A percentile compares a stretch with the other conserved stretches of the same genome.
Evolutionary conservation across 306 rosid species (phyloP).

Genomic region (Quercus gilva): DNA sequence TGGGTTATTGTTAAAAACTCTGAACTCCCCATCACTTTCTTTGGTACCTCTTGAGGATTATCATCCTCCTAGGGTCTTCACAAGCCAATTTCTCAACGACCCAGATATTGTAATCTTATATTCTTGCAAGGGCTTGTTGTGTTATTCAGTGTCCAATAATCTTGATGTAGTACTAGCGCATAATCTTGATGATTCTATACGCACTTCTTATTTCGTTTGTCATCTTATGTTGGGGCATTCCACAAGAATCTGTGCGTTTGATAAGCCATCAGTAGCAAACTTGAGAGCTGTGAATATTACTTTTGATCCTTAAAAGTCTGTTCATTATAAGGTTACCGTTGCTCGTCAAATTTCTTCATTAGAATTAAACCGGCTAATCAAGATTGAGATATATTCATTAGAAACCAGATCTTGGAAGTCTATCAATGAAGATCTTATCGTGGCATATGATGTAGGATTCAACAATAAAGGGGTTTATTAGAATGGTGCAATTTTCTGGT

Average conservation of each 20-base stretch:
- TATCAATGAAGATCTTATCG: not conserved
- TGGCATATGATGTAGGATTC: not conserved
- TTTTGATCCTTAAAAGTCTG: constrained; percentile 19
- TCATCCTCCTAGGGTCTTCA: not conserved
- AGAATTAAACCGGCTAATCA: not conserved
- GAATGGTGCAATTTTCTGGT: constrained; percentile 22
- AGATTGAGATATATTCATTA: constrained; percentile 19
- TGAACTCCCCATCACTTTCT: no score
- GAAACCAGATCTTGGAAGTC: constrained; percentile 14
- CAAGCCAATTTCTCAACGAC: not conserved
- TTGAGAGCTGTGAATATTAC: constrained; percentile 1
- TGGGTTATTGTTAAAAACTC: not conserved
- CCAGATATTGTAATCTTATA: not conserved
- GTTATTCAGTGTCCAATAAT: not conserved
- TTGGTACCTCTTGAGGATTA: no score
- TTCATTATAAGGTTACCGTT: constrained; percentile 6
- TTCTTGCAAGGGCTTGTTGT: constrained; percentile 27
- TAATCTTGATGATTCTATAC: not conserved
- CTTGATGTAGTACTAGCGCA: not conserved
- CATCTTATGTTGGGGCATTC: constrained; percentile 12
- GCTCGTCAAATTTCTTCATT: not conserved
- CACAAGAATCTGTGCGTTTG: not conserved
- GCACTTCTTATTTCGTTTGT: constrained; percentile 1
- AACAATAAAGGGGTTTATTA: constrained; percentile 4
- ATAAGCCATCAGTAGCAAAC: not conserved